Base-by-base conservation (phyloP, 108 stramenopile genomes). In the Bacterosira constricta region DNA sequence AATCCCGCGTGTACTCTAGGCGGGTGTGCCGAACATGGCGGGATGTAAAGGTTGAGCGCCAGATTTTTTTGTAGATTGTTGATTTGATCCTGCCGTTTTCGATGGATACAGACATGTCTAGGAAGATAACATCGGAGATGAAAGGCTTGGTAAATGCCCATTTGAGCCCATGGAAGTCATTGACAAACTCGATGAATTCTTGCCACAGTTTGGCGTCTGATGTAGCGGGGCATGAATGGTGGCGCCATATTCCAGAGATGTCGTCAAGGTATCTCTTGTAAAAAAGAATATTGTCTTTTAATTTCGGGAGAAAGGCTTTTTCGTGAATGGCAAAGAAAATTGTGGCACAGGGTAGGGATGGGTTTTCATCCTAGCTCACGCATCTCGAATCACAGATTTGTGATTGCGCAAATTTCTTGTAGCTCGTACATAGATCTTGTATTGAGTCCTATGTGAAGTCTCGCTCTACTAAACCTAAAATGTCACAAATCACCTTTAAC, bases 201-300 rank as follows among this genome's bases (percentile, higher is more conserved):
- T 32, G 1, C 71, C 64, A 79, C 4, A 58, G 57, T 17, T 45
- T 3, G 0, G 18, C 42, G 20, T 79, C 54, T 6, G n/a, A n/a
- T n/a, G 1, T 12, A 6, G 10, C 39, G 4, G 50, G 52, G 15
- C 29, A 15, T 1, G 51, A 37, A 13, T 71, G 42, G 20, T 50
- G 34, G 0, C 55, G 17, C 77, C 77, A 79, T 13, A 79, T 45
- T 3, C 63, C 77, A 29, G 73, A 23, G 0, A 57, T 65, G 21
- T 79, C 71, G 41, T 79, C 71, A 30, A 79, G 73, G 23, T 73
- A 79, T 6, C 77, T 51, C 2, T 25, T 17, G 55, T 68, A 66
- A 47, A 73, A 58, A 1, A 6, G 6, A 8, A 66, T 12, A 10
- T n/a, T n/a, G n/a, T n/a, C n/a, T n/a, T n/a, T n/a, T n/a, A n/a